A percentile compares a stretch with the other conserved stretches of the same genome.
phyloP scores from a whole-genome alignment of 2,329 filamentous ascomycete species.

The Colletotrichum sp. region DNA sequence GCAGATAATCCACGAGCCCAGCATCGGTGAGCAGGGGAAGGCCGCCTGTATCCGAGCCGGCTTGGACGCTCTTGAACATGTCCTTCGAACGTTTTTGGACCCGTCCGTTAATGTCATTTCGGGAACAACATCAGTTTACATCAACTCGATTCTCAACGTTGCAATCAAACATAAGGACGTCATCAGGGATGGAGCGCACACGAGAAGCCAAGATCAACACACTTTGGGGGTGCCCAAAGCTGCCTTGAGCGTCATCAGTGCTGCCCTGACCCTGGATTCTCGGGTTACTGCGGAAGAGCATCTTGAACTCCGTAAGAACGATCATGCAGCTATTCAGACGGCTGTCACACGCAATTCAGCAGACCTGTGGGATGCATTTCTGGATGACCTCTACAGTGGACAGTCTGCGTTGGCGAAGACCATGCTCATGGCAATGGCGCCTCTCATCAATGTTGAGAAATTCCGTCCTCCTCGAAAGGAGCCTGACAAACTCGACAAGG shows the following conservation, averaged over 20 bases:
- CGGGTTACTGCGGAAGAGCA: slow-evolving; percentile 47
- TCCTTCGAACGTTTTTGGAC: slow-evolving; percentile 61
- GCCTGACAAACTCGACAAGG: slow-evolving; percentile 39
- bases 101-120: slow-evolving; percentile 39
- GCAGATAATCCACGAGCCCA: slow-evolving; percentile 59
- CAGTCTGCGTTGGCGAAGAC: slow-evolving; percentile 76
- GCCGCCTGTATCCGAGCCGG: slow-evolving; percentile 69
- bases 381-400: slow-evolving; percentile 69
- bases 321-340: slow-evolving; percentile 59
- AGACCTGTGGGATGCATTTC: slow-evolving; percentile 79
- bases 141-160: slow-evolving; percentile 69
- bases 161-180: slow-evolving; percentile 67
- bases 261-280: slow-evolving; percentile 56
- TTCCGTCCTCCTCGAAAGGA: slow-evolving; percentile 63
- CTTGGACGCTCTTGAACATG: slow-evolving; percentile 63
- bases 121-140: slow-evolving; percentile 64
- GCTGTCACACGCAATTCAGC: slow-evolving; percentile 74
- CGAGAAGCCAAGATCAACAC: slow-evolving; percentile 34
- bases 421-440: slow-evolving; percentile 73
- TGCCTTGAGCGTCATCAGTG: slow-evolving; percentile 54
- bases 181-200: slow-evolving; percentile 58
- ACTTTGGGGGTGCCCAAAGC: slow-evolving; percentile 51
- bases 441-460: slow-evolving; percentile 77
- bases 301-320: slow-evolving; percentile 21
- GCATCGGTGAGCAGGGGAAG: slow-evolving; percentile 61